Evolutionary conservation across 306 rosid species (phyloP), one percentile per base, ranked within the genome.

Genomic region (Casuarina equisetifolia): DNA sequence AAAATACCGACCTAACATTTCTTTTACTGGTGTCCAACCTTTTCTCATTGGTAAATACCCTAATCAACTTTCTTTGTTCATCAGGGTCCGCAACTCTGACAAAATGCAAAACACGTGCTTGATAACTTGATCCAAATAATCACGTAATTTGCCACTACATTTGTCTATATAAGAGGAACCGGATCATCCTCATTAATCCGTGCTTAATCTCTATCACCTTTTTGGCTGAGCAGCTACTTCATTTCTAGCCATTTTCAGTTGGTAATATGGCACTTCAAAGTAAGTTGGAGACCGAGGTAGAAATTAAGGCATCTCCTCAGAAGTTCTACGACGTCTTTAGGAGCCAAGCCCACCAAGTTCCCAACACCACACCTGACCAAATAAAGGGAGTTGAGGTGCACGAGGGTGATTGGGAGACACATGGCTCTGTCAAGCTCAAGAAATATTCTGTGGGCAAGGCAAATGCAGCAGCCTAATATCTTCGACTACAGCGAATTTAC

Each of bases 321-420:
- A 55, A 79, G 79, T 84, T 66, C 43, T 85, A 82, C 76, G 42
- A 73, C 38, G 10, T 82, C 73, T 85, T 77, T 49, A 69, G 69
- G 61, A 72, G 67, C 4, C 12, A 61, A 11, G 81, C 76, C 35
- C 61, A 55, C 40, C 79, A 80, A 4, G 38, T 83, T 42, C 87
- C 86, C 5, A 83, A 77, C 20, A 62, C 69, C 19, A 44, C 81
- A 16, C 52, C 79, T 12, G 57, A 58, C 44, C 43, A 46, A 46
- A 55, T 86, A 1, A 66, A 75, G 2, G 78, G 53, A 10, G 89
- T 83, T 20, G 66, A 78, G 46, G 76, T 86, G 55, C 86, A 85
- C 50, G 79, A 71, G 63, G 89, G 86, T 44, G 86, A 86, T 16
- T 83, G 85, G 89, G 79, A 82, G 35, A 70, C 62, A 11, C 76